phyloP scores from a whole-genome alignment of 495 filamentous ascomycete species.

The Aspergillus saccharolyticus region DNA sequence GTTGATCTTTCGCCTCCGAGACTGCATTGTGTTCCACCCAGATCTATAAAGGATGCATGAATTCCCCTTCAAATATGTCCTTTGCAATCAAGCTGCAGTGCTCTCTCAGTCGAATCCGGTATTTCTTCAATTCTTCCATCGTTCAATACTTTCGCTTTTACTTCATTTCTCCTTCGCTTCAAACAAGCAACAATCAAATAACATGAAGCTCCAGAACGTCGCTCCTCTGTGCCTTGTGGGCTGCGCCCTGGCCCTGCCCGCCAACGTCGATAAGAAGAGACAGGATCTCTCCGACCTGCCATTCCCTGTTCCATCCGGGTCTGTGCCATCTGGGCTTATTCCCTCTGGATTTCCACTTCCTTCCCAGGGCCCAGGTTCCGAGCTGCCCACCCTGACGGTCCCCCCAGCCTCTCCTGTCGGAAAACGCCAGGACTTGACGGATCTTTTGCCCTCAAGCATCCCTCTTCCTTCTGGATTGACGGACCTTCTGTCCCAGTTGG shows the following conservation, averaged over 20 bases:
- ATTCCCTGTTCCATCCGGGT: neutral
- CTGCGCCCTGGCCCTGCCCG: slow-evolving; percentile 8
- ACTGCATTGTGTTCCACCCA: neutral
- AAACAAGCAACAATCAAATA: neutral
- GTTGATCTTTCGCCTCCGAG: neutral
- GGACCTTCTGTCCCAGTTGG: slow-evolving; percentile 8
- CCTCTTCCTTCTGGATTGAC: neutral
- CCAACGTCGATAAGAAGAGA: neutral
- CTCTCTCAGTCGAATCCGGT: slow-evolving; percentile 1
- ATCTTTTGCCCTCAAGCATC: neutral
- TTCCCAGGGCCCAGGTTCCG: neutral
- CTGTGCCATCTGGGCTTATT: neutral
- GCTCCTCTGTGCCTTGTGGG: slow-evolving; percentile 7
- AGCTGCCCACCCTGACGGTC: neutral
- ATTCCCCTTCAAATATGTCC: slow-evolving; percentile 16
- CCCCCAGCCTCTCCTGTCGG: slow-evolving; percentile 30
- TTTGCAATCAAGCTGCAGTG: neutral
- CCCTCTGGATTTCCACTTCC: neutral
- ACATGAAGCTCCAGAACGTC: slow-evolving; percentile 5
- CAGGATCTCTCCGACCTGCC: neutral
- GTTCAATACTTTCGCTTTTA: neutral
- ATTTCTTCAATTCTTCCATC: neutral
- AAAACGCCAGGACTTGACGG: slow-evolving; percentile 27
- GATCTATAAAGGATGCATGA: slow-evolving; percentile 22
- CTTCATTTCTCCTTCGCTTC: neutral